Percentiles rank a stretch among this genome's conserved stretches.
phyloP scores from a whole-genome alignment of 352 stramenopile genomes.

The Elongisporangium prolatum region DNA sequence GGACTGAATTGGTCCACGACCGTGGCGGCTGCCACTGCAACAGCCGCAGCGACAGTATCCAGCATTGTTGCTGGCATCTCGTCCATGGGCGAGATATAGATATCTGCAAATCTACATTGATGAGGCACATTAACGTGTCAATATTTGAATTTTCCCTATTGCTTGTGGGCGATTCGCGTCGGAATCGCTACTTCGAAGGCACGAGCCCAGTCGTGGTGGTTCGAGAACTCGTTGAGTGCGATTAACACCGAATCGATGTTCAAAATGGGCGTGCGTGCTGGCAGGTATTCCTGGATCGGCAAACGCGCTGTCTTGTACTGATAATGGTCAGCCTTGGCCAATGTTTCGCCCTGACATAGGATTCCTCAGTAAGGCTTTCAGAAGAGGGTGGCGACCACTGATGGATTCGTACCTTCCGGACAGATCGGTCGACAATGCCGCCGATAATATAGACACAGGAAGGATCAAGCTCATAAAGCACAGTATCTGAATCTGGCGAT shows the following conservation, averaged over 20 bases:
- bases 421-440: slow-evolving; percentile 81
- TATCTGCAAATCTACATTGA: no score
- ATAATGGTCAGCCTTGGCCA: slow-evolving; percentile 26
- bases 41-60: slow-evolving; percentile 49
- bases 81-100: slow-evolving; percentile 12
- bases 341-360: slow-evolving; percentile 31
- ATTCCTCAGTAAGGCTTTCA: background rate
- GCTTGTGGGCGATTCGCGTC: slow-evolving; percentile 34
- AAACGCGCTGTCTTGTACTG: slow-evolving; percentile 36
- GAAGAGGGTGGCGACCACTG: background rate
- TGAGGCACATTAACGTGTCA: no score
- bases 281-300: slow-evolving; percentile 63
- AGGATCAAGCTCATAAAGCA: slow-evolving; percentile 48
- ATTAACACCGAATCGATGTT: slow-evolving; percentile 81
- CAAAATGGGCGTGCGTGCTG: slow-evolving; percentile 54
- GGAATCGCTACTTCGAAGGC: slow-evolving; percentile 58
- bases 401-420: slow-evolving; percentile 47
- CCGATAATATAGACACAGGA: slow-evolving; percentile 68
- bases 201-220: slow-evolving; percentile 57
- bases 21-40: slow-evolving; percentile 23
- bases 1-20: slow-evolving; percentile 81
- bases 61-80: slow-evolving; percentile 56
- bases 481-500: slow-evolving; percentile 73
- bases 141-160: slow-evolving; percentile 4
- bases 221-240: slow-evolving; percentile 62